Percentiles rank a stretch among this genome's conserved stretches.
These are phyloP conservation scores for Cucurbitaria berberidis DNA, from an alignment of 2,329 filamentous ascomycete species.

Conservation along the genomic window DNA sequence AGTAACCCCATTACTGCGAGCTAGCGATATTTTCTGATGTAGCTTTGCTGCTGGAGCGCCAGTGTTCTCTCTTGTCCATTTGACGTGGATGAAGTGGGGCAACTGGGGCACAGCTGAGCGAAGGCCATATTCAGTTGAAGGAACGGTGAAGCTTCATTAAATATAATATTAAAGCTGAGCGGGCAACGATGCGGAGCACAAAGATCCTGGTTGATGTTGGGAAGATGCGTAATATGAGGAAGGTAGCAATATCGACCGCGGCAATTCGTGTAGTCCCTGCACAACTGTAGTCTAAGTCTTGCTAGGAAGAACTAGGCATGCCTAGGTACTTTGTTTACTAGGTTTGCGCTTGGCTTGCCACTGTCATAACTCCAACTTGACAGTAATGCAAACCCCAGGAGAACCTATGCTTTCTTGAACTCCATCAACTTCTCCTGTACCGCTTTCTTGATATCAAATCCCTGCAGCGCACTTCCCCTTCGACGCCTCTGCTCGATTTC, in stretches of 20 bases:
- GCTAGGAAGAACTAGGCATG: no score
- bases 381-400: neutral
- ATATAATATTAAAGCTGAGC: neutral
- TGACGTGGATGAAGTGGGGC: neutral
- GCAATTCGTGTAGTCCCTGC: no score
- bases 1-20: neutral
- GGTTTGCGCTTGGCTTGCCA: neutral
- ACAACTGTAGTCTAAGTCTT: no score
- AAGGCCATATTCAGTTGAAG: neutral
- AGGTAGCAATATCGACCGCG: no score
- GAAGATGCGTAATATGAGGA: neutral
- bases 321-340: no score
- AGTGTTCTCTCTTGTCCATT: neutral
- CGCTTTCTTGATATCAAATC: conserved; percentile 45
- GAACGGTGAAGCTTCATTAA: neutral
- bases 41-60: neutral
- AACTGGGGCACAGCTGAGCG: neutral
- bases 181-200: neutral
- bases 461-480: conserved; percentile 49
- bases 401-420: conserved; percentile 28
- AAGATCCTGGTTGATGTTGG: neutral
- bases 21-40: no score
- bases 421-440: conserved; percentile 46
- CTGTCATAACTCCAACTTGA: neutral
- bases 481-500: conserved; percentile 70